Percentiles rank a stretch among this genome's conserved stretches.
These are phyloP conservation scores for Amanita fuliginea DNA, from an alignment of 768 basidiomycete species.

Conservation along the genomic window DNA sequence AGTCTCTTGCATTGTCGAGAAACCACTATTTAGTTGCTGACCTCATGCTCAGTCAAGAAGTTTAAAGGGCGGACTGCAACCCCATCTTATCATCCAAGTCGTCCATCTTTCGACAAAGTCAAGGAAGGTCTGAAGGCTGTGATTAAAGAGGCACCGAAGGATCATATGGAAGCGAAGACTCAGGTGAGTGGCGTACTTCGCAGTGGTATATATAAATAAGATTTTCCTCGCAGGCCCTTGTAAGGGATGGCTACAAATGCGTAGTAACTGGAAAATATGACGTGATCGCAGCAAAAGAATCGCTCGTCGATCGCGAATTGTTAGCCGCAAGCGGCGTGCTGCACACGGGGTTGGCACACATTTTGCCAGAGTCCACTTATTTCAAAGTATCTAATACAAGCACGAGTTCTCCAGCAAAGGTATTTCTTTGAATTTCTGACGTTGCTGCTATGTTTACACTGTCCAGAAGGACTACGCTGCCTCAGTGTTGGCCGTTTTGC, in stretches of 20 bases:
- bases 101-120: background rate
- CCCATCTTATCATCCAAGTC: background rate
- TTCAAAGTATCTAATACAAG: background rate
- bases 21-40: background rate
- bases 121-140: background rate
- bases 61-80: background rate
- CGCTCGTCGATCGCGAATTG: background rate
- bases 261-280: conserved; percentile 7
- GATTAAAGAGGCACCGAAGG: background rate
- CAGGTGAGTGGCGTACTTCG: background rate
- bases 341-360: conserved; percentile 7
- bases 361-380: conserved; percentile 8
- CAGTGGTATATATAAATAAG: background rate
- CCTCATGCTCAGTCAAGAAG: conserved; percentile 4
- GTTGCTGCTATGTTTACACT: background rate
- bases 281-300: background rate
- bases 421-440: background rate
- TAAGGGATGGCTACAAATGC: conserved; percentile 9
- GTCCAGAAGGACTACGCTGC: conserved; percentile 7
- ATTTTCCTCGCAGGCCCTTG: conserved; percentile 3
- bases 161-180: conserved; percentile 1
- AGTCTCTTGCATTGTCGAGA: background rate
- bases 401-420: background rate
- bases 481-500: conserved; percentile 7
- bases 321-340: background rate